These are phyloP conservation scores for Penicillium lividum DNA, from an alignment of 495 filamentous ascomycete species.

Conservation along the genomic window DNA sequence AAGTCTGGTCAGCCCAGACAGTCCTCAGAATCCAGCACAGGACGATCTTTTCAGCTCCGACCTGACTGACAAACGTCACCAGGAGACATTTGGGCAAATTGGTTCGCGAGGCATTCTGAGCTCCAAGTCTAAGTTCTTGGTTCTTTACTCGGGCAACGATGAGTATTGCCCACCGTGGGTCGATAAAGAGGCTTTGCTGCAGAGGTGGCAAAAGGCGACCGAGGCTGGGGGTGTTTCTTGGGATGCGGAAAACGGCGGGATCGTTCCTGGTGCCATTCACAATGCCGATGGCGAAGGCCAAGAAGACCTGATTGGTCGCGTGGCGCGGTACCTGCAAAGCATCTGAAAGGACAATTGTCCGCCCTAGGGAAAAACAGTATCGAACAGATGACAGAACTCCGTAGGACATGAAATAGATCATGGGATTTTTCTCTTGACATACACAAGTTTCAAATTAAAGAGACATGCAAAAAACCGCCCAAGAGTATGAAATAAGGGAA, in stretches of 20 bases:
- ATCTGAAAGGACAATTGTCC: slow-evolving; percentile 28
- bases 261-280: slow-evolving; percentile 63
- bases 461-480: slow-evolving; percentile 28
- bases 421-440: slow-evolving; percentile 25
- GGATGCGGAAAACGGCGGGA: slow-evolving; percentile 57
- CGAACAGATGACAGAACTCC: slow-evolving; percentile 5
- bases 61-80: slow-evolving; percentile 58
- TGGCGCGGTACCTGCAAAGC: slow-evolving; percentile 56
- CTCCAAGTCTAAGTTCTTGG: slow-evolving; percentile 33
- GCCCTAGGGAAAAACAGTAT: not conserved
- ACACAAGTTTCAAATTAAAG: slow-evolving; percentile 21
- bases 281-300: slow-evolving; percentile 54
- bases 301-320: slow-evolving; percentile 53
- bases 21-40: slow-evolving; percentile 57
- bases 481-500: slow-evolving; percentile 19
- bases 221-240: slow-evolving; percentile 42
- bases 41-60: slow-evolving; percentile 92
- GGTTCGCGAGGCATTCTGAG: slow-evolving; percentile 55
- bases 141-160: slow-evolving; percentile 71
- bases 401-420: slow-evolving; percentile 20
- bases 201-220: slow-evolving; percentile 66
- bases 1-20: slow-evolving; percentile 60
- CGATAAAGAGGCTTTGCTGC: slow-evolving; percentile 64
- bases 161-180: slow-evolving; percentile 63
- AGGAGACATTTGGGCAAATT: slow-evolving; percentile 65